phyloP scores from a whole-genome alignment of 164 flowering plant species.

The Vitis amurensis region DNA sequence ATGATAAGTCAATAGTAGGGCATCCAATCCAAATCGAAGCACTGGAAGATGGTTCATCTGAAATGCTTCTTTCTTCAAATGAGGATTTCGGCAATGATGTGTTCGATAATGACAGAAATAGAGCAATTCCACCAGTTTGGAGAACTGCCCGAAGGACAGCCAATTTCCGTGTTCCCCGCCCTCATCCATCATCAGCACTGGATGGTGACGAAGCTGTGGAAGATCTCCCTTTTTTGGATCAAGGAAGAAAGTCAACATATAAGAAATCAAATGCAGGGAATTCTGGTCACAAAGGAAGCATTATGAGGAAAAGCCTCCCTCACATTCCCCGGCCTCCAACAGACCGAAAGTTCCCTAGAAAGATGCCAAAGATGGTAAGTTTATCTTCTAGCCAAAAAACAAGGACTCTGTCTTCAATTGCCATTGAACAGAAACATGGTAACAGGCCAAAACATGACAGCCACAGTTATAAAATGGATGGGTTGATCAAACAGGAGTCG shows the following conservation, averaged over 20 bases:
- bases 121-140: slow-evolving; percentile 67
- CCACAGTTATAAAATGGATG: slow-evolving; percentile 29
- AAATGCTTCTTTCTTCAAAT: slow-evolving; percentile 30
- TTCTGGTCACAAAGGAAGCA: slow-evolving; percentile 24
- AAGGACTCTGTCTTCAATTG: slow-evolving; percentile 78
- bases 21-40: slow-evolving; percentile 74
- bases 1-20: slow-evolving; percentile 84
- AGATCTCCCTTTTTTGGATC: slow-evolving; percentile 30
- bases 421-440: slow-evolving; percentile 41
- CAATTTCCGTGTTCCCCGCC: slow-evolving; percentile 71
- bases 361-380: slow-evolving; percentile 52
- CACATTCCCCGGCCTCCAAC: slow-evolving; percentile 25
- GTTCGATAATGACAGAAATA: slow-evolving; percentile 37
- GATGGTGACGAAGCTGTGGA: slow-evolving; percentile 42
- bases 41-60: slow-evolving; percentile 59
- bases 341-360: slow-evolving; percentile 43
- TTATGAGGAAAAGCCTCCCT: slow-evolving; percentile 24
- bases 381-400: slow-evolving; percentile 64
- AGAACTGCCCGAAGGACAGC: slow-evolving; percentile 88
- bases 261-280: slow-evolving; percentile 31
- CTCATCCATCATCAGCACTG: slow-evolving; percentile 45
- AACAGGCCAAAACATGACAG: slow-evolving; percentile 17
- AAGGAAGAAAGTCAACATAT: slow-evolving; percentile 28
- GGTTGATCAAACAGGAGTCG: slow-evolving; percentile 45
- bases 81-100: slow-evolving; percentile 33